Evolutionary conservation across 73 alveolate species (phyloP), one percentile per base, ranked within the genome.

Genomic region (Uronychia binucleata): DNA sequence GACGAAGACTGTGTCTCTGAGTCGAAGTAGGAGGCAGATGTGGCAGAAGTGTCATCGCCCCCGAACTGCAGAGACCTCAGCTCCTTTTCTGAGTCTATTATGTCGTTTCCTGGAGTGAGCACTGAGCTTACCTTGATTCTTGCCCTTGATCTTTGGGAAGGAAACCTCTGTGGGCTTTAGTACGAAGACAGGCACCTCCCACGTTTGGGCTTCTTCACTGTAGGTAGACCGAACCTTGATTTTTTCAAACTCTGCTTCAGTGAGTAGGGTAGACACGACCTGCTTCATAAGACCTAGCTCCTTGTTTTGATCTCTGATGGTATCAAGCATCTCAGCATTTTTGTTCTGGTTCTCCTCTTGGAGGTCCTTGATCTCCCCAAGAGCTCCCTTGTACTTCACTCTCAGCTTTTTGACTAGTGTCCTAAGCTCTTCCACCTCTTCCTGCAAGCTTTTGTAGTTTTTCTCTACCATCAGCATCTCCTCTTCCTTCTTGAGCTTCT

Each of bases 311-410:
- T 78, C 93, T 78, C 95, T 88, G 14, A 96, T 94, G 46, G 94
- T 85, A 59, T 97, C 98, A 57, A 93, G 88, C 74, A 92, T 83
- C 78, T 95, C 97, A 34, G 92, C 93, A 79, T 93, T 91, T 58
- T 96, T 96, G 80, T 84, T 89, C 80, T 93, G 86, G 59, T 90
- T 82, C 81, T 95, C 99, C 75, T 85, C 79, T 76, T 93, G 86
- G 30, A 94, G 88, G 86, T 94, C 98, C 77, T 96, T 93, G 5
- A 94, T 90, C 85, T 96, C 98, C 33, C n/a, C 33, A 31, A 82
- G 75, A 1, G 94, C 67, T 46, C 28, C 29, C 46, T 82, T 87
- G 75, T 91, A 91, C 80, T 91, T 86, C 31, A 74, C 84, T 77
- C 93, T 80, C 34, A 91, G 58, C 78, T 91, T 87, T 59, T 87